Conservation (phyloP, 768 basidiomycete species). For the Rhodotorula sphaerocarpa region DNA sequence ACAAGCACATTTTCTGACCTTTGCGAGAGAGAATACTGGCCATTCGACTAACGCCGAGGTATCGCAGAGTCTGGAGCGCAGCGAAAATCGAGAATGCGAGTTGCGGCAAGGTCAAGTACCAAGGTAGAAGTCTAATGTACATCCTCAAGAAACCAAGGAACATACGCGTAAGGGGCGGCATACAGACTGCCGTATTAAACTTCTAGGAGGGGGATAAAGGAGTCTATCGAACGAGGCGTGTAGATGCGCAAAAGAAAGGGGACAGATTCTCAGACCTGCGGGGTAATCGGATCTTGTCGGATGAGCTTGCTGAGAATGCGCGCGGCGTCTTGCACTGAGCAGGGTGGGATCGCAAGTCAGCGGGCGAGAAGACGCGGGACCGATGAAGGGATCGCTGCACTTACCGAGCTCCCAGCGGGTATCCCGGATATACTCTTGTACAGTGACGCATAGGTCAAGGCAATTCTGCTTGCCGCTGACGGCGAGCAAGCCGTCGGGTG, state of each 20-base stretch:
- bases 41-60: too few relatives aligned
- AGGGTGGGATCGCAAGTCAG: not conserved
- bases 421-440: slow-evolving; percentile 29
- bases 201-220: not conserved
- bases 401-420: slow-evolving; percentile 29
- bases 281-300: not conserved
- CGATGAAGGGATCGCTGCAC: not conserved
- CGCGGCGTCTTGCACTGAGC: slow-evolving; percentile 27
- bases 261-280: slow-evolving; percentile 4
- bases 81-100: too few relatives aligned
- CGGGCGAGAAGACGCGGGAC: not conserved
- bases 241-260: not conserved
- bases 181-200: not conserved
- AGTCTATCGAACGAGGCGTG: not conserved
- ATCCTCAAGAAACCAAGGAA: too few relatives aligned
- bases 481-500: slow-evolving; percentile 33
- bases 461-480: slow-evolving; percentile 29
- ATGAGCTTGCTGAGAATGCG: slow-evolving; percentile 20
- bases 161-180: not conserved
- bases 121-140: too few relatives aligned
- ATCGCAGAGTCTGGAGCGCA: too few relatives aligned
- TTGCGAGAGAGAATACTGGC: too few relatives aligned
- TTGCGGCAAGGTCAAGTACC: too few relatives aligned
- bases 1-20: too few relatives aligned
- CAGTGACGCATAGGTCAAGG: slow-evolving; percentile 25